Base-by-base conservation (phyloP, 768 basidiomycete genomes). In the Amanita pseudoporphyria region DNA sequence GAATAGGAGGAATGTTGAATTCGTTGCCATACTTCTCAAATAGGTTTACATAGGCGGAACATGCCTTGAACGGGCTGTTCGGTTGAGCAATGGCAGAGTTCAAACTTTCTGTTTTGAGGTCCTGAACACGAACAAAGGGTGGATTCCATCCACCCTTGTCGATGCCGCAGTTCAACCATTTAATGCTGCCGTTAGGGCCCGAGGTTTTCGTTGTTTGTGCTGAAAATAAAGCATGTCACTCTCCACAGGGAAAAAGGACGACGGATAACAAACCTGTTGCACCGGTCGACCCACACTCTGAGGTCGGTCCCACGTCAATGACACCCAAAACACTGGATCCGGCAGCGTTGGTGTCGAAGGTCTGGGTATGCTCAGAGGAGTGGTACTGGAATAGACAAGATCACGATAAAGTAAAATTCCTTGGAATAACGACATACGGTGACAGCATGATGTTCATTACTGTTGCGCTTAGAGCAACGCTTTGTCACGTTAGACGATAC, bases 131-230 rank as follows among this genome's bases (percentile, higher is more conserved):
- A 49, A 93, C 65, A 49, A 63, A 60, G 13, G 88, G 86, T 14
- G 91, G 88, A 42, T 65, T 74, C 90, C 90, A 93, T 26, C 84
- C 84, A 30, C 60, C 60, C 28, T 56, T 60, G 38, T 73, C 68
- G 48, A 92, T 62, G 37, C 87, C 88, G 58, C 89, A 92, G 67
- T 87, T 88, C 56, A 91, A 63, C 77, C 82, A 91, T 47, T 78
- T 69, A 42, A 86, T 79, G 58, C 71, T 62, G n/a, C 84, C 84
- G 58, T 87, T 87, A 14, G 84, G 84, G 14, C 86, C 86, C 35
- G 67, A 65, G 21, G 69, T 64, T 6, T 62, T 57, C 3, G 76
- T 80, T 53, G 72, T 66, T 35, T 76, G 51, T 57, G 57, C 82
- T 85, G 58, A 45, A 42, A 24, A 45, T 18, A 45, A 36, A 22